Conservation (phyloP, 2,329 filamentous ascomycete species). For the Blastomyces parvus region DNA sequence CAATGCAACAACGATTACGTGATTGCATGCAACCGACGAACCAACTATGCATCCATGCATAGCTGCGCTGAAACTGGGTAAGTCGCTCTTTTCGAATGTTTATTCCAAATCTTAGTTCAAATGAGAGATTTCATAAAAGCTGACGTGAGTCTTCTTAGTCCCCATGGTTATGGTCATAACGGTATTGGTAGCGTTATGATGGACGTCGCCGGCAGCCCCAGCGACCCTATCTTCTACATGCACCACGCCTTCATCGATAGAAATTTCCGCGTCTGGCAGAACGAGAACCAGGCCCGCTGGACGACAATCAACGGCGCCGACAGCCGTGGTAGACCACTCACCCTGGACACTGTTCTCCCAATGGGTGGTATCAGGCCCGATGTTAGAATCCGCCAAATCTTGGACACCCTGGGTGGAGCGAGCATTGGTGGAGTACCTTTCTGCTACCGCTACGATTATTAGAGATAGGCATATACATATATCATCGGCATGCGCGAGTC, state of each 20-base stretch:
- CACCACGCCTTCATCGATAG: constrained; percentile 41
- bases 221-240: constrained; percentile 39
- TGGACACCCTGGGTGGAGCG: constrained; percentile 7
- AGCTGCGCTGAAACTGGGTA: constrained; percentile 8
- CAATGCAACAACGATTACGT: constrained; percentile 6
- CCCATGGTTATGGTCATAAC: constrained; percentile 6
- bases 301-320: constrained; percentile 6
- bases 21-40: constrained; percentile 1
- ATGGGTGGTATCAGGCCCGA: constrained; percentile 4
- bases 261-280: constrained; percentile 43
- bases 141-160: background rate
- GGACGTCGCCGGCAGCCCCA: constrained; percentile 38
- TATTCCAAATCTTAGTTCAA: background rate
- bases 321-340: background rate
- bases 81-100: background rate
- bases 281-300: constrained; percentile 14
- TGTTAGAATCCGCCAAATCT: constrained; percentile 2
- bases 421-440: background rate
- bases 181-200: constrained; percentile 7
- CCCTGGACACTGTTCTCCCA: constrained; percentile 1
- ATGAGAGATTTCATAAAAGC: background rate
- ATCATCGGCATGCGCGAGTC: background rate
- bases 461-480: background rate
- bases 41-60: background rate
- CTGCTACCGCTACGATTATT: constrained; percentile 11